Base-by-base conservation (phyloP, 179 eudicot species). In the Beta lomatogona region DNA sequence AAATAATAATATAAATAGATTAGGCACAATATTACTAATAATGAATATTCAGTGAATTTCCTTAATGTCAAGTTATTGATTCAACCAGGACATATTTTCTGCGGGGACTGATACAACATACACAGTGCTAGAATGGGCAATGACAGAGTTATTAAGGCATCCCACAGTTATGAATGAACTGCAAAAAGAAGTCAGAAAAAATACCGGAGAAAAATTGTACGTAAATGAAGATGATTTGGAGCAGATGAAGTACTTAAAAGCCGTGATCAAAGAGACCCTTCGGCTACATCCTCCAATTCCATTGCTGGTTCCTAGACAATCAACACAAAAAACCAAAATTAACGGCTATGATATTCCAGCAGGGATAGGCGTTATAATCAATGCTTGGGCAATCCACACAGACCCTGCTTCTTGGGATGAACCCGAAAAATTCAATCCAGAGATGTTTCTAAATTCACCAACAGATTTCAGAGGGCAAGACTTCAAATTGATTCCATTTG, bases 91-190 rank as follows among this genome's bases (percentile, higher is more conserved):
- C 68, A 71, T 85, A 46, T 89, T 90, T 68, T 53, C 82, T 28
- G 95, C 83, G 3, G 95, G 95, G 16, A 84, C 92, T 13, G 93
- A 90, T 54, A 90, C 95, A n/a, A 72, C 89, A 2, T 84, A 86
- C 44, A 78, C 89, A 59, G 83, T 82, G n/a, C 71, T 89, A 9
- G 93, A 79, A 54, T 90, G 94, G 94, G 79, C 77, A 70, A 86
- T 90, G 91, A 67, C 87, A 8, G 90, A 89, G 79, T 71, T 91
- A 16, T 46, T 89, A 4, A 85, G 44, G 69, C 74, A 89, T 65
- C 91, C 91, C 28, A 66, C 10, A 72, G 75, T 60, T 9, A 88
- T 88, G 91, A 77, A 81, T 61, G 82, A 85, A 77, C 85, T 83
- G 13, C 92, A 89, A 77, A 77, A 82, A 13, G 95, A 91, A 79